Evolutionary conservation across 768 basidiomycete genomes (phyloP), one percentile per base, ranked within the genome.

Genomic region (Vararia minispora): DNA sequence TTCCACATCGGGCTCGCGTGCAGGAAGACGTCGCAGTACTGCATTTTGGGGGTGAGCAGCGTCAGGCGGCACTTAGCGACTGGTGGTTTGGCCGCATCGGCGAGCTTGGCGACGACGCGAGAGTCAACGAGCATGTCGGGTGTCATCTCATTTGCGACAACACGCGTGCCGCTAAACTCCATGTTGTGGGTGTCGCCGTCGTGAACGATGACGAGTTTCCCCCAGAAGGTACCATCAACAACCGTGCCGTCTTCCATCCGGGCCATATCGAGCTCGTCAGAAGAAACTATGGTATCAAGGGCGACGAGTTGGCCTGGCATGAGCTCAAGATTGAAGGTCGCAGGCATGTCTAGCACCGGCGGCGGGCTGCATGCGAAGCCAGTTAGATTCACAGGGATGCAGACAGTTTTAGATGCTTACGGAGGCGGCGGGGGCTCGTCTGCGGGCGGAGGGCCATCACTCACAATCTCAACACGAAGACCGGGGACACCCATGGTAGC

Each of bases 171-270:
- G 36, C 60, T 76, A 55, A 90, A 90, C 49, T 88, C 87, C 71
- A 90, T 72, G 40, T 68, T 69, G 58, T 90, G 87, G 13, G 61
- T 76, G 49, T 84, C 81, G 23, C 76, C 82, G 1, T 72, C 63
- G 52, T 90, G 87, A 10, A 87, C 72, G 35, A 90, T 84, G 47
- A 75, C 76, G 38, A 90, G 73, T 53, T 88, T 88, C 4, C 87
- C 87, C 84, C 82, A 89, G 60, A 88, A 90, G 58, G 73, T 63
- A 28, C 87, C 87, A 34, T 85, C 87, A 14, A 90, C 87, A 17
- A 76, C 64, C 11, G 83, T 88, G 1, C 86, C 87, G 49, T 90
- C 87, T 46, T 89, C 87, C 80, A 86, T 87, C 35, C 83, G 72
- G 2, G 87, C 81, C 87, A 90, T 89, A 54, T 90, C 87, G 25